A percentile compares a stretch with the other conserved stretches of the same genome.
Evolutionary conservation across 441 rosid species (phyloP).

Genomic region (Aleurites moluccanus): DNA sequence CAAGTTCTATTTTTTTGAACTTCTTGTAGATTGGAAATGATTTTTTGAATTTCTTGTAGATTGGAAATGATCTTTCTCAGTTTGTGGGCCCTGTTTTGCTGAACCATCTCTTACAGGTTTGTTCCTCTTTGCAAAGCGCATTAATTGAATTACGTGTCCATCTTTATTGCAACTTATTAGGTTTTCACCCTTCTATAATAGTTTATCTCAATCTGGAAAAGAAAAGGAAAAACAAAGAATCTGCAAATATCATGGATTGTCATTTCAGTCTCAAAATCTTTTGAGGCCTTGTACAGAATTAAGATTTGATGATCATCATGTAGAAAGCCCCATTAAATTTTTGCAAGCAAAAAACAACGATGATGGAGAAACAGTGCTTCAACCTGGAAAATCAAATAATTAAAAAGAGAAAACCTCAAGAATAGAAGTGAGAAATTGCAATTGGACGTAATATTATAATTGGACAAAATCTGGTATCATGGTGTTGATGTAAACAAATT

Average conservation of each 20-base stretch:
- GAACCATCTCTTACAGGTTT: constrained; percentile 78
- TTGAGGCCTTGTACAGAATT: not conserved
- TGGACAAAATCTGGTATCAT: too few relatives aligned
- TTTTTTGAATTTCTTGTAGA: constrained; percentile 60
- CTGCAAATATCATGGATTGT: not conserved
- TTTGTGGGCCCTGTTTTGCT: constrained; percentile 86
- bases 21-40: constrained; percentile 76
- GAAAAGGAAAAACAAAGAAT: not conserved
- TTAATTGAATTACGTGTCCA: not conserved
- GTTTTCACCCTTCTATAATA: not conserved
- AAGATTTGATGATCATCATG: too few relatives aligned
- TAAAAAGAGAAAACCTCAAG: too few relatives aligned
- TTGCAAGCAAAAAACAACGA: too few relatives aligned
- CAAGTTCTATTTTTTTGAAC: constrained; percentile 36
- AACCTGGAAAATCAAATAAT: too few relatives aligned
- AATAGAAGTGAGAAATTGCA: too few relatives aligned
- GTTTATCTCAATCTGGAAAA: not conserved
- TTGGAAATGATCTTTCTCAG: constrained; percentile 85
- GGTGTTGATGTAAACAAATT: too few relatives aligned
- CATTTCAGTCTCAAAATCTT: not conserved
- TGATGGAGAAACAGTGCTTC: too few relatives aligned
- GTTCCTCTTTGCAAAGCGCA: constrained; percentile 16
- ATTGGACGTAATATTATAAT: too few relatives aligned
- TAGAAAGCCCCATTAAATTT: too few relatives aligned
- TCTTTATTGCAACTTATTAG: not conserved